phyloP scores from a whole-genome alignment of 805 yeast species.

The Hanseniaspora pseudoguilliermondii region DNA sequence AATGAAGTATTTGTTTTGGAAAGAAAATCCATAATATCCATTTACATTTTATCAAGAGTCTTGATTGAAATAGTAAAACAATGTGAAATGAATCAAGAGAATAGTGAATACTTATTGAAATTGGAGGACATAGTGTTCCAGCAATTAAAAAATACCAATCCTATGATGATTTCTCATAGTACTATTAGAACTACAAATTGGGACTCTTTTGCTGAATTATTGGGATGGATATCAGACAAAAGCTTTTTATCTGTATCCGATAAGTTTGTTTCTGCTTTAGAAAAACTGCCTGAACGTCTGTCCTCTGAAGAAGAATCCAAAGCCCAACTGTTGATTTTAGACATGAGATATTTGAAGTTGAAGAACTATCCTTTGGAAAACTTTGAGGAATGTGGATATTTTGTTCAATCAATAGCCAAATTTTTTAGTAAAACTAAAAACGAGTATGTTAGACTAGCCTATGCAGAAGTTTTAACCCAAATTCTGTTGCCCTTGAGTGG shows the following conservation, averaged over 20 bases:
- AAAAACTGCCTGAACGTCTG: slow-evolving; percentile 51
- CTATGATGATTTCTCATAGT: slow-evolving; percentile 50
- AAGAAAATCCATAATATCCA: slow-evolving; percentile 71
- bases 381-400: slow-evolving; percentile 89
- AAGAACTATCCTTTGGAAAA: slow-evolving; percentile 76
- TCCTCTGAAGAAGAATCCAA: slow-evolving; percentile 45
- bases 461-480: slow-evolving; percentile 69
- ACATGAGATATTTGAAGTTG: slow-evolving; percentile 75
- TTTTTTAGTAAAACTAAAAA: slow-evolving; percentile 59
- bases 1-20: slow-evolving; percentile 73
- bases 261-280: slow-evolving; percentile 82
- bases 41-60: slow-evolving; percentile 81
- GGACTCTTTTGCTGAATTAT: slow-evolving; percentile 75
- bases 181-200: slow-evolving; percentile 81
- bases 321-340: slow-evolving; percentile 65
- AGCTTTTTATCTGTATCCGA: slow-evolving; percentile 83
- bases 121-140: slow-evolving; percentile 88
- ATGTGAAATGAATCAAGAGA: slow-evolving; percentile 58
- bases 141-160: slow-evolving; percentile 80
- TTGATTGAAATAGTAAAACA: slow-evolving; percentile 85
- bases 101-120: slow-evolving; percentile 67
- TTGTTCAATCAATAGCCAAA: slow-evolving; percentile 71
- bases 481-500: slow-evolving; percentile 75
- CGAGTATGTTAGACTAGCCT: slow-evolving; percentile 56
- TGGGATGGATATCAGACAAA: slow-evolving; percentile 82